Evolutionary conservation across 768 basidiomycete species (phyloP).

Genomic region (Clavaria fumosa): DNA sequence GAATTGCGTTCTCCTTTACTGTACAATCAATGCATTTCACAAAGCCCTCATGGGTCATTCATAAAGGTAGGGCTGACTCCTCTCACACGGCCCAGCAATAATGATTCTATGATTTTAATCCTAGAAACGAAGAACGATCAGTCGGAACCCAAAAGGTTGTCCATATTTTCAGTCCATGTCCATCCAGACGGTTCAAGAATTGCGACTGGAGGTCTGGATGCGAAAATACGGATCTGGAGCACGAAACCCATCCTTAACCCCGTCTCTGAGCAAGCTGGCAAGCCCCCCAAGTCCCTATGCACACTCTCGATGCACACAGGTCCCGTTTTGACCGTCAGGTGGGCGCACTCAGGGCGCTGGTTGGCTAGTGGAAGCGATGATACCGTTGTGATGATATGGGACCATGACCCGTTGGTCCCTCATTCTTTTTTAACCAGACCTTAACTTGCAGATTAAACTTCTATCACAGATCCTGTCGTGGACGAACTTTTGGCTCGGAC

Average conservation of each 20-base stretch:
- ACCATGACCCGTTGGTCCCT: conserved; percentile 76
- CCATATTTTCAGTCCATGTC: conserved; percentile 87
- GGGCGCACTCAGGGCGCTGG: conserved; percentile 90
- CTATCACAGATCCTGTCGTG: conserved; percentile 46
- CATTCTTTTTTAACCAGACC: conserved; percentile 2
- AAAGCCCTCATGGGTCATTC: conserved; percentile 78
- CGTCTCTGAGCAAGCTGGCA: conserved; percentile 46
- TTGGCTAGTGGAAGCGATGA: conserved; percentile 96
- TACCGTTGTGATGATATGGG: conserved; percentile 93
- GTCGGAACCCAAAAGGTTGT: conserved; percentile 50
- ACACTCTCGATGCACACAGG: conserved; percentile 92
- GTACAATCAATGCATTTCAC: conserved; percentile 82
- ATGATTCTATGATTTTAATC: neutral
- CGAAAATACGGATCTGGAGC: conserved; percentile 94
- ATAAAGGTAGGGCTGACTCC: conserved; percentile 3
- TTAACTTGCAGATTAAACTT: conserved; percentile 4
- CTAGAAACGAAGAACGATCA: conserved; percentile 31
- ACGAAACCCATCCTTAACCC: conserved; percentile 85
- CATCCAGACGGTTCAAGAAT: conserved; percentile 93
- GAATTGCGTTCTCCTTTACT: no score
- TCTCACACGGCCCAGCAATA: neutral
- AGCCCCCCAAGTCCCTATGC: conserved; percentile 75
- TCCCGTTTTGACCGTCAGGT: conserved; percentile 79
- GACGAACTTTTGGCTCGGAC: conserved; percentile 87
- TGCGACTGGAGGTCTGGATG: conserved; percentile 94